Conservation (phyloP, 306 rosid genomes). For the Cicer judaicum region DNA sequence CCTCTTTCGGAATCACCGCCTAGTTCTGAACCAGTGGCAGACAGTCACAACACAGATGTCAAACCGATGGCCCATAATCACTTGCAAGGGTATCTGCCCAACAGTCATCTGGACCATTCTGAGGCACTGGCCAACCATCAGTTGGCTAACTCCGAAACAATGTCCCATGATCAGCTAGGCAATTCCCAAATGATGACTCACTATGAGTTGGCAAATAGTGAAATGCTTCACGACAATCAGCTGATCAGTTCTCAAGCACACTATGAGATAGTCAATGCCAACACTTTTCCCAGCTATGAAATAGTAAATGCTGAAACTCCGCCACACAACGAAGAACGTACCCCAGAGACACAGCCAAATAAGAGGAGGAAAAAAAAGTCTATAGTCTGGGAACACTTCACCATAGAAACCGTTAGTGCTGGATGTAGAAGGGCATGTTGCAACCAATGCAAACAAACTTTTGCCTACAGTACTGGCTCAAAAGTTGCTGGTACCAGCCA, state of each 20-base stretch:
- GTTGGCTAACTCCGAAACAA: conserved; percentile 38
- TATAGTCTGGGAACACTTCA: conserved; percentile 91
- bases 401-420: conserved; percentile 78
- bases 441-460: conserved; percentile 88
- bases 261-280: conserved; percentile 43
- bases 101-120: conserved; percentile 45
- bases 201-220: conserved; percentile 47
- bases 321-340: conserved; percentile 48
- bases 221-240: conserved; percentile 39
- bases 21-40: conserved; percentile 38
- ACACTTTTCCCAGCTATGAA: conserved; percentile 47
- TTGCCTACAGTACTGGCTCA: conserved; percentile 92
- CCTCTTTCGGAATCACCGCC: conserved; percentile 32
- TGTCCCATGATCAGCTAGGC: conserved; percentile 47
- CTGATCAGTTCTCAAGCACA: conserved; percentile 41
- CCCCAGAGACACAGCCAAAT: conserved; percentile 71
- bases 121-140: conserved; percentile 47
- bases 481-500: conserved; percentile 98
- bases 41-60: conserved; percentile 37
- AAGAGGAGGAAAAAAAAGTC: conserved; percentile 92
- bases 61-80: conserved; percentile 35
- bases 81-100: conserved; percentile 31
- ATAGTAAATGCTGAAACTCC: conserved; percentile 45
- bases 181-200: conserved; percentile 45
- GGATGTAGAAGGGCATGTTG: conserved; percentile 93